Conservation (phyloP, 2,329 filamentous ascomycete genomes). For the Pestalotiopsis sp. region DNA sequence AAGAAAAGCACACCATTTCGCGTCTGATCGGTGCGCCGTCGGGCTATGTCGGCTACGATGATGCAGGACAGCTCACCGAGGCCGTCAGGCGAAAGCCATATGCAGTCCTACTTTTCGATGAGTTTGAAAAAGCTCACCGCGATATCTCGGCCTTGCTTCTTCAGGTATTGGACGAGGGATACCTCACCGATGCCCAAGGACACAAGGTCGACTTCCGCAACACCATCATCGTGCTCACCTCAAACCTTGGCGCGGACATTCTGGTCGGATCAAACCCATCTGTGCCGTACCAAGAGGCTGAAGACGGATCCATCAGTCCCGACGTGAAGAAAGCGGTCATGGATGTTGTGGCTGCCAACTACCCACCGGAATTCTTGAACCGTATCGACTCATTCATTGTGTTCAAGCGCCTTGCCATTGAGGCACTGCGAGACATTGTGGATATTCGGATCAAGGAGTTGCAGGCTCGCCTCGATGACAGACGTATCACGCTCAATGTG, state of each 20-base stretch:
- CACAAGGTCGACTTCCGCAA: conserved; percentile 97
- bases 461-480: conserved; percentile 80
- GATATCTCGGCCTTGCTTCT: conserved; percentile 91
- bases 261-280: conserved; percentile 75
- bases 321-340: conserved; percentile 80
- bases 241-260: conserved; percentile 90
- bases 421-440: conserved; percentile 86
- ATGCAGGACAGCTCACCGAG: conserved; percentile 94
- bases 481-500: conserved; percentile 77
- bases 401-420: conserved; percentile 81
- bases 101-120: conserved; percentile 91
- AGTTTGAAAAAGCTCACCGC: conserved; percentile 96
- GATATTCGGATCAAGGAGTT: conserved; percentile 88
- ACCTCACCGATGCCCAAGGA: conserved; percentile 91
- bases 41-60: conserved; percentile 95
- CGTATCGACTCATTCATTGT: conserved; percentile 96
- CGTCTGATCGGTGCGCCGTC: conserved; percentile 90
- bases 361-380: conserved; percentile 95
- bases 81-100: conserved; percentile 94
- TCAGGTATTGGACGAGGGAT: conserved; percentile 94
- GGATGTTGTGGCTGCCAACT: conserved; percentile 75
- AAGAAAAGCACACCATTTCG: conserved; percentile 95
- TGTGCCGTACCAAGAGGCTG: conserved; percentile 64
- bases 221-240: conserved; percentile 94
- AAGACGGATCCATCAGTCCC: conserved; percentile 70